Conservation (phyloP, 148 eudicot genomes). For the Chenopodium berlandieri region DNA sequence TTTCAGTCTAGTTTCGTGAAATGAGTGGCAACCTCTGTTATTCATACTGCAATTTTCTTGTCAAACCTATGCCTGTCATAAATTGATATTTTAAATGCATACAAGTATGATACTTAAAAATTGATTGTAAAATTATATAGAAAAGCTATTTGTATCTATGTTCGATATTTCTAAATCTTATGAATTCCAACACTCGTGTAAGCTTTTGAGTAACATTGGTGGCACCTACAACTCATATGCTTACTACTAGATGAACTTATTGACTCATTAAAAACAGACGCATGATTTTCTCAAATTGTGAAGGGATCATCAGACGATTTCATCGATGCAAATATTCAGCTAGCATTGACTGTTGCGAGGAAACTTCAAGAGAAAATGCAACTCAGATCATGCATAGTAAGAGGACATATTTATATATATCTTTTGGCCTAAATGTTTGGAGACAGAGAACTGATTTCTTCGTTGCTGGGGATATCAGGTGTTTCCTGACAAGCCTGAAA, state of each 20-base stretch:
- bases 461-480: slow-evolving; percentile 45
- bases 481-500: slow-evolving; percentile 94
- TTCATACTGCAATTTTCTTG: background rate
- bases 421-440: background rate
- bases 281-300: slow-evolving; percentile 66
- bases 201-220: background rate
- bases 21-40: background rate
- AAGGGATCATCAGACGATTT: slow-evolving; percentile 99
- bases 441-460: background rate
- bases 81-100: background rate
- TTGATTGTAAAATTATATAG: background rate
- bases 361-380: slow-evolving; percentile 78
- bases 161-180: background rate
- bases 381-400: slow-evolving; percentile 72
- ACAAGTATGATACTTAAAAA: background rate
- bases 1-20: background rate
- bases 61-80: background rate
- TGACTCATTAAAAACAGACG: slow-evolving; percentile 41
- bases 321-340: slow-evolving; percentile 92
- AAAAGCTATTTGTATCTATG: background rate
- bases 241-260: slow-evolving; percentile 28
- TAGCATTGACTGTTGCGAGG: slow-evolving; percentile 76
- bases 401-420: slow-evolving; percentile 12
- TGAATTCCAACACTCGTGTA: background rate
- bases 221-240: slow-evolving; percentile 6